phyloP scores from a whole-genome alignment of 441 rosid species.

The Corymbia citriodora region DNA sequence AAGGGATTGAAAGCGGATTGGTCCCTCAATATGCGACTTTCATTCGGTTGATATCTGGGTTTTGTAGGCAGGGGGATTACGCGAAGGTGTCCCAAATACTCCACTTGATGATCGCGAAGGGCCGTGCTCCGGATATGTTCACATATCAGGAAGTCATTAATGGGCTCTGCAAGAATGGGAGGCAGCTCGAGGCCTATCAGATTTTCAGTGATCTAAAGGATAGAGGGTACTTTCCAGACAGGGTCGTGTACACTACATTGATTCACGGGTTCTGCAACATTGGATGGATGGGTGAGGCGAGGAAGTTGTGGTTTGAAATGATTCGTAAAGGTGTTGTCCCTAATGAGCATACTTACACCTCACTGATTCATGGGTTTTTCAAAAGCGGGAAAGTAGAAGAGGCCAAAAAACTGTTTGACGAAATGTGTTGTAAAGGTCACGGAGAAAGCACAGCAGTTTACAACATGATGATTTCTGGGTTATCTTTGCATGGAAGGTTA shows the following conservation, averaged over 20 bases:
- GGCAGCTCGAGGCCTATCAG: slow-evolving; percentile 24
- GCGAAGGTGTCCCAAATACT: slow-evolving; percentile 39
- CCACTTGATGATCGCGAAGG: slow-evolving; percentile 35
- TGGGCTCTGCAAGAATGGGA: slow-evolving; percentile 36
- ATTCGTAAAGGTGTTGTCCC: slow-evolving; percentile 31
- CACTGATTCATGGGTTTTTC: slow-evolving; percentile 28
- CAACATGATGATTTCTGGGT: slow-evolving; percentile 47
- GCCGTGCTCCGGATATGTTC: slow-evolving; percentile 21
- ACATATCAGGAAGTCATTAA: slow-evolving; percentile 38
- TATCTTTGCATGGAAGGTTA: slow-evolving; percentile 25
- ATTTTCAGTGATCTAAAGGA: slow-evolving; percentile 42
- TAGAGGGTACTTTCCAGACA: slow-evolving; percentile 37
- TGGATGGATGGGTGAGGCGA: slow-evolving; percentile 25
- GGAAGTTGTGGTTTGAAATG: slow-evolving; percentile 50
- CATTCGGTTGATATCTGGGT: slow-evolving; percentile 27
- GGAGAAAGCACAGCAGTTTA: slow-evolving; percentile 34
- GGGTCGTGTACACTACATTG: slow-evolving; percentile 33
- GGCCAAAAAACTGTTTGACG: slow-evolving; percentile 25
- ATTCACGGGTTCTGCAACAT: slow-evolving; percentile 31
- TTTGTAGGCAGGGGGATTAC: slow-evolving; percentile 16
- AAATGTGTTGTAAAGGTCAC: slow-evolving; percentile 36
- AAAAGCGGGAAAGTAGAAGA: slow-evolving; percentile 22
- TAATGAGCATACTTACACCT: slow-evolving; percentile 26
- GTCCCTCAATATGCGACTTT: slow-evolving; percentile 22
- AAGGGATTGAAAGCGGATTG: slow-evolving; percentile 36